Percentiles rank a stretch among this genome's conserved stretches.
phyloP scores from a whole-genome alignment of 2,329 filamentous ascomycete species.

The Penicillium sp. region DNA sequence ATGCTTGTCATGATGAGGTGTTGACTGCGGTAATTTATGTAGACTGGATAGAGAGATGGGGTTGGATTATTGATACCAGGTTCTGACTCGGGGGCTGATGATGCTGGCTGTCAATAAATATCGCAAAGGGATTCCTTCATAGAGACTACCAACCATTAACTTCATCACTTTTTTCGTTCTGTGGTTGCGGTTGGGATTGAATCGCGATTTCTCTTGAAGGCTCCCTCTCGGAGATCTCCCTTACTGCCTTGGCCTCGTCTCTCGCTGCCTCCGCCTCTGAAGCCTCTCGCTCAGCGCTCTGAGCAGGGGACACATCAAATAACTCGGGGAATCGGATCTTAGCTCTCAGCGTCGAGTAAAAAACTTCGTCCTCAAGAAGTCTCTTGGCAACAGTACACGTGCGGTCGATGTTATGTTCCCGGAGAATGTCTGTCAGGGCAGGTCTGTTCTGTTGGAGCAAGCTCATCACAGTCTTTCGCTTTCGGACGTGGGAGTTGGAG shows the following conservation, averaged over 20 bases:
- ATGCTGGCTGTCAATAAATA: neutral
- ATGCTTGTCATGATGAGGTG: neutral
- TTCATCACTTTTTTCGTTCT: neutral
- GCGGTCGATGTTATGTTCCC: slow-evolving; percentile 1
- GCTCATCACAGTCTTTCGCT: neutral
- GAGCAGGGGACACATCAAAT: slow-evolving; percentile 2
- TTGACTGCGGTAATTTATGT: neutral
- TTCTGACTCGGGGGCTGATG: neutral
- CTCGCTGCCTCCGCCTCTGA: slow-evolving; percentile 8
- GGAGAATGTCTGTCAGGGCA: slow-evolving; percentile 3
- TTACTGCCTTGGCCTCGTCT: slow-evolving; percentile 3
- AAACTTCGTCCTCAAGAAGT: slow-evolving; percentile 1
- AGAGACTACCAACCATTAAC: neutral
- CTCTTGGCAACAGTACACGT: neutral
- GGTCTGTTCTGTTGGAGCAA: neutral
- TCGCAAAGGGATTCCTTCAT: no score
- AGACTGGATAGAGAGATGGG: neutral
- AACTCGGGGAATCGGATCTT: slow-evolving; percentile 9
- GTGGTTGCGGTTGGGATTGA: no score
- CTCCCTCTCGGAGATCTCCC: neutral
- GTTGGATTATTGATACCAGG: neutral
- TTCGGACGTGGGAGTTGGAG: neutral
- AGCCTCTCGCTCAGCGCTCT: slow-evolving; percentile 8
- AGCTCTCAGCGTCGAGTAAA: neutral
- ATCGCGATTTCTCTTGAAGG: neutral